A percentile compares a stretch with the other conserved stretches of the same genome.
Conservation (phyloP, 331 rosid genomes). For the Phaseolus coccineus region DNA sequence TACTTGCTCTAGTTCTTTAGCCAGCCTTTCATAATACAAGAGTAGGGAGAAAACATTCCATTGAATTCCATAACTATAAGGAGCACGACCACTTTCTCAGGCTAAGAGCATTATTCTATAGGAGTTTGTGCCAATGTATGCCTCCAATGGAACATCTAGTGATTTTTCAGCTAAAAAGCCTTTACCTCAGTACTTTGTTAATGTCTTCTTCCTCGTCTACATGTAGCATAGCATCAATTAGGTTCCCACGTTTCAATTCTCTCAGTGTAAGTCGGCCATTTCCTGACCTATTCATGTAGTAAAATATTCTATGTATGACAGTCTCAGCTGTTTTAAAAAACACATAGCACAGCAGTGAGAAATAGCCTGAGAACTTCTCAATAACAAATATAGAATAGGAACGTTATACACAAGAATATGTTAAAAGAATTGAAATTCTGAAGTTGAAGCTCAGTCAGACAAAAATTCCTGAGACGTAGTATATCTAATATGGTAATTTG, state of each 20-base stretch:
- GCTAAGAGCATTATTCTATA: neutral
- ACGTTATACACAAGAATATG: conserved; percentile 1
- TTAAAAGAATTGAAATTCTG: conserved; percentile 8
- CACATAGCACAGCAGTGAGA: conserved; percentile 43
- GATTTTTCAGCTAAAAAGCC: conserved; percentile 32
- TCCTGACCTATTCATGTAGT: conserved; percentile 91
- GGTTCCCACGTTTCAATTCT: conserved; percentile 94
- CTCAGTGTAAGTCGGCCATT: conserved; percentile 92
- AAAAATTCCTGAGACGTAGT: conserved; percentile 1
- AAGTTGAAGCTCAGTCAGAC: neutral
- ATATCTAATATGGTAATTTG: neutral
- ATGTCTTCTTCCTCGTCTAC: conserved; percentile 99
- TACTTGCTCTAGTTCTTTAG: neutral
- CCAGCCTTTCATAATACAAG: conserved; percentile 11
- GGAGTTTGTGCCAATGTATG: conserved; percentile 9
- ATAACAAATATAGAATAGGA: neutral
- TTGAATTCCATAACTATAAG: neutral
- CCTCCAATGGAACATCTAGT: conserved; percentile 30
- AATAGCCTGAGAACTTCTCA: conserved; percentile 33
- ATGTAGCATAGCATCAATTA: conserved; percentile 97
- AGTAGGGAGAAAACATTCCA: neutral
- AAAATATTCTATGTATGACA: conserved; percentile 94
- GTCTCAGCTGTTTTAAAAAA: conserved; percentile 94
- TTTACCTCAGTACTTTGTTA: conserved; percentile 94
- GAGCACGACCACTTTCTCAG: conserved; percentile 8